Base-by-base conservation (phyloP, 2,329 filamentous ascomycete species). In the Nannizziopsis barbatae region DNA sequence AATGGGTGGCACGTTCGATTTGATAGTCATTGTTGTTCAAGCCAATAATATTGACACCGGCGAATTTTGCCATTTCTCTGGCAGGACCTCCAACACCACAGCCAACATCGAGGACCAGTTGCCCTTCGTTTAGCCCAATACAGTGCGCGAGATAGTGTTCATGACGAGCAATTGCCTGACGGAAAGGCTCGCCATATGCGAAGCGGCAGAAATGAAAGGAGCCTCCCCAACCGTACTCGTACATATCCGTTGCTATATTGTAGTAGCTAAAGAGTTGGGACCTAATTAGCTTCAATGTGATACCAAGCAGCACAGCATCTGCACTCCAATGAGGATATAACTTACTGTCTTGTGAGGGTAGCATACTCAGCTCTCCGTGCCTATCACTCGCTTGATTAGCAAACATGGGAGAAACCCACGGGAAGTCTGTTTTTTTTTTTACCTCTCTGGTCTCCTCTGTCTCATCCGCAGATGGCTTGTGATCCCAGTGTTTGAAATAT, bases 21-120 rank as follows among this genome's bases (percentile, higher is more conserved):
- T 96, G 92, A 75, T 98, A 98, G 72, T 95, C 87, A 70, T 96
- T 96, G 80, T 95, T 96, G 80, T 96, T 98, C 65, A 96, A 72
- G 38, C 92, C 92, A 18, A 87, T 83, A 54, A 96, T 78, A 60
- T 95, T 87, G 59, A 80, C 84, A 53, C 86, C 90, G 9, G 86
- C 84, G 72, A 98, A 98, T 71, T 93, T 93, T 71, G 86, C 86
- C 60, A 98, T 96, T 73, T 96, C 89, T 53, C 89, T 80, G 5
- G 90, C 92, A 17, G 92, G 92, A 41, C 92, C 92, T 60, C 92
- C 92, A 48, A 96, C 88, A 76, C 92, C 92, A 62, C 92, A 98
- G 53, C 92, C 92, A 51, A 98, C 92, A 62, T 98, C 92, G 27
- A 98, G 75, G 14, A 96, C 90, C 62, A 80, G 85, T 82, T 92